These are phyloP conservation scores for Nepenthes alata DNA, from an alignment of 179 eudicot species.

Conservation along the genomic window DNA sequence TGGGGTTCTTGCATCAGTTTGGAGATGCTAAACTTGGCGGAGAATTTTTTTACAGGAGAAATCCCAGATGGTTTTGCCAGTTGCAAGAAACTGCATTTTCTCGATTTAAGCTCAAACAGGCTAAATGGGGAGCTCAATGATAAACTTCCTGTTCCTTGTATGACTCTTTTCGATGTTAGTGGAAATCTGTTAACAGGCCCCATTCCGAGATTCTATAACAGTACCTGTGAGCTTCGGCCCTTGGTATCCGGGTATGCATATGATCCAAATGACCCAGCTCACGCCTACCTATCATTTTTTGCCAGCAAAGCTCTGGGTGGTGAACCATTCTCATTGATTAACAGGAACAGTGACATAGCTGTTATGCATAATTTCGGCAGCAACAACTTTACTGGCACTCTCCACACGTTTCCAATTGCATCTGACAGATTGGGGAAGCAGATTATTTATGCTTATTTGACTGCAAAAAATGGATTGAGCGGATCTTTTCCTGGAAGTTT, in stretches of 20 bases:
- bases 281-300: conserved; percentile 27
- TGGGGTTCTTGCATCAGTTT: conserved; percentile 16
- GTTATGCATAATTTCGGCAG: conserved; percentile 36
- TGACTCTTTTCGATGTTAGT: conserved; percentile 18
- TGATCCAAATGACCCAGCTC: conserved; percentile 17
- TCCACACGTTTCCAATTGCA: conserved; percentile 30
- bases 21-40: conserved; percentile 19
- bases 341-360: conserved; percentile 10
- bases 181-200: conserved; percentile 15
- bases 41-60: conserved; percentile 12
- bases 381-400: conserved; percentile 32
- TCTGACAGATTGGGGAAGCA: conserved; percentile 16
- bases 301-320: conserved; percentile 9
- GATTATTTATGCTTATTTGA: conserved; percentile 44
- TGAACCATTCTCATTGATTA: conserved; percentile 7
- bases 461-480: conserved; percentile 28
- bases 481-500: conserved; percentile 32
- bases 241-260: conserved; percentile 3
- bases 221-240: conserved; percentile 12
- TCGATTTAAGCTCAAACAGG: conserved; percentile 22
- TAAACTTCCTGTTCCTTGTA: conserved; percentile 15
- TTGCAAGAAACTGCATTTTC: conserved; percentile 16
- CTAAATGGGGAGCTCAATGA: conserved; percentile 15
- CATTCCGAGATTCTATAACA: conserved; percentile 9
- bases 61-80: conserved; percentile 9